Evolutionary conservation across 305 asterid species (phyloP).

Genomic region (Fraxinus nigra): DNA sequence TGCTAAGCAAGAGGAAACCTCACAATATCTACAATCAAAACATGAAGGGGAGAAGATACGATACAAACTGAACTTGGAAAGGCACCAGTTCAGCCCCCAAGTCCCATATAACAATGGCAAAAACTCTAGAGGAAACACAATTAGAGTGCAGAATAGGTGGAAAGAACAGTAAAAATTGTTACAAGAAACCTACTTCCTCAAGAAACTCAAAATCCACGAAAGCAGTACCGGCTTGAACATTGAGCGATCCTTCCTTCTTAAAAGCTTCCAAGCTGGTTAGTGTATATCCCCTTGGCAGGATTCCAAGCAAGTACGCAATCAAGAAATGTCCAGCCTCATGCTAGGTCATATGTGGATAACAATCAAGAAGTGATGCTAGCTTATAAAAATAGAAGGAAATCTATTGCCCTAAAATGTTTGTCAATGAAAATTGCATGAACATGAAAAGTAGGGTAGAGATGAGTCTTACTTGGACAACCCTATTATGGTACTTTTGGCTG

Average conservation of each 20-base stretch:
- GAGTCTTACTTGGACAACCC: conserved; percentile 77
- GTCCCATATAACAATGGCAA: neutral
- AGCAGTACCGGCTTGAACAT: conserved; percentile 94
- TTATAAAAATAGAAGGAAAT: neutral
- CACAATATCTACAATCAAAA: neutral
- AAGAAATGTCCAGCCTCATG: conserved; percentile 97
- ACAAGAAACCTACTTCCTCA: conserved; percentile 72
- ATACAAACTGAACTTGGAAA: neutral
- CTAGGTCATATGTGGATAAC: conserved; percentile 35
- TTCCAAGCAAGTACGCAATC: conserved; percentile 85
- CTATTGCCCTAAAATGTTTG: neutral
- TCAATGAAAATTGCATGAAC: neutral
- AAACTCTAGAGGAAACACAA: neutral
- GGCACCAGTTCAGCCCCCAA: neutral
- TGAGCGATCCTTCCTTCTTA: conserved; percentile 82
- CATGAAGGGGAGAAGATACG: neutral
- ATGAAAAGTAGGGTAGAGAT: neutral
- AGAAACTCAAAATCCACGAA: conserved; percentile 88
- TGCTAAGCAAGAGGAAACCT: neutral
- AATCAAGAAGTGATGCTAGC: conserved; percentile 8
- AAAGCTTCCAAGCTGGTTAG: conserved; percentile 83
- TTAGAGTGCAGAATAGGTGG: neutral
- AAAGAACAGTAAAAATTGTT: conserved; percentile 6
- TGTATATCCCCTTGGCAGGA: conserved; percentile 75
- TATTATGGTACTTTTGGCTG: conserved; percentile 84